These are phyloP conservation scores for Sutorius eximius DNA, from an alignment of 1,284 basidiomycete genomes.

Conservation along the genomic window DNA sequence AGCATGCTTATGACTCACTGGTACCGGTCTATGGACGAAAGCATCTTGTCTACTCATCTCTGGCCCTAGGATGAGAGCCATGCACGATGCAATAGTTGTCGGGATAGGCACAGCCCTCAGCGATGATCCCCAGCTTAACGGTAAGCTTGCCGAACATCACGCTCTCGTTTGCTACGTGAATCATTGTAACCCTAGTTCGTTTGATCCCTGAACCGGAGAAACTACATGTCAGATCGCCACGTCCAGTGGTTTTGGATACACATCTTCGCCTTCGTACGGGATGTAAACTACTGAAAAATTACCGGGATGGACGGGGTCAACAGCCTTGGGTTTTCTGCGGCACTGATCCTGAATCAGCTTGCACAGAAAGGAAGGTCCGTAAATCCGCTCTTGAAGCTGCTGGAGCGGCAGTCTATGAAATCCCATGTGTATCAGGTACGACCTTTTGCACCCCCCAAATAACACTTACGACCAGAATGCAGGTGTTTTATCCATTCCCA, in stretches of 20 bases:
- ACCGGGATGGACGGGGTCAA: constrained; percentile 55
- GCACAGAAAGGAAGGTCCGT: constrained; percentile 40
- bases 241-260: constrained; percentile 85
- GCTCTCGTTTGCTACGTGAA: not conserved
- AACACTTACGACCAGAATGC: constrained; percentile 5
- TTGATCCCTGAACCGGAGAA: constrained; percentile 44
- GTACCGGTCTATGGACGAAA: constrained; percentile 41
- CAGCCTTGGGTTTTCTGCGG: constrained; percentile 77
- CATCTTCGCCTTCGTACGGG: constrained; percentile 62
- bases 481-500: constrained; percentile 50
- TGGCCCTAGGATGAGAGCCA: constrained; percentile 68
- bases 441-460: constrained; percentile 2
- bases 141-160: constrained; percentile 45
- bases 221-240: constrained; percentile 55
- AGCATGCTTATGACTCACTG: constrained; percentile 96
- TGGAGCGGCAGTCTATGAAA: constrained; percentile 55
- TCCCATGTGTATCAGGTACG: constrained; percentile 37
- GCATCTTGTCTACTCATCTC: constrained; percentile 4
- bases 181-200: constrained; percentile 41
- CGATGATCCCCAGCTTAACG: constrained; percentile 92
- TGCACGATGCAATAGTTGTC: constrained; percentile 92
- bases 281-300: constrained; percentile 78
- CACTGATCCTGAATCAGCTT: constrained; percentile 16
- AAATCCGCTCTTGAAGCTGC: constrained; percentile 47
- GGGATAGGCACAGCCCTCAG: constrained; percentile 90